phyloP scores from a whole-genome alignment of 2,329 filamentous ascomycete genomes.

The Ophiostoma quercus region DNA sequence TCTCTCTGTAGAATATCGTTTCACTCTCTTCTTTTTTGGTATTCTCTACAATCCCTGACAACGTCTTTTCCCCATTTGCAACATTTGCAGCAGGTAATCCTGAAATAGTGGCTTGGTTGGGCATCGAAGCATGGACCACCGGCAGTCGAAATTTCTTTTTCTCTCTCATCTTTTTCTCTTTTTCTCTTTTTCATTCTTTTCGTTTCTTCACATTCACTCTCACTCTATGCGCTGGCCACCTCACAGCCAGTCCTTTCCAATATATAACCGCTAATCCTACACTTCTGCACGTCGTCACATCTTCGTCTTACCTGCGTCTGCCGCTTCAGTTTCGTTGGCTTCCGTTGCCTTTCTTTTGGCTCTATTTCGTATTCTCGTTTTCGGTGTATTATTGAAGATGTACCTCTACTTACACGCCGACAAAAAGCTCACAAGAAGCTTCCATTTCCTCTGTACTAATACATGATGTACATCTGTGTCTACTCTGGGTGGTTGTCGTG shows the following conservation, averaged over 20 bases:
- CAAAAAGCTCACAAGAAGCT: too few relatives aligned
- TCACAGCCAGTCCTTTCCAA: slow-evolving; percentile 1
- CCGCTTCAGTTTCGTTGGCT: neutral
- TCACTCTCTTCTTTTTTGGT: neutral
- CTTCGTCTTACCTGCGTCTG: neutral
- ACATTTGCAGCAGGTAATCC: neutral
- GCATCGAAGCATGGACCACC: slow-evolving; percentile 1
- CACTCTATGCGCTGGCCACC: neutral
- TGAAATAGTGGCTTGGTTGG: slow-evolving; percentile 1
- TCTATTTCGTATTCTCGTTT: too few relatives aligned
- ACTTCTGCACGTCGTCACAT: neutral
- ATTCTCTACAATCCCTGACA: too few relatives aligned
- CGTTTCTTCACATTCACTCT: neutral
- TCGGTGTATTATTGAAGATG: neutral
- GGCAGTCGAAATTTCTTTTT: neutral
- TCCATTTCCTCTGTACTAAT: too few relatives aligned
- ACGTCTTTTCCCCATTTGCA: neutral
- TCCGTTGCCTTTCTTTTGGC: too few relatives aligned
- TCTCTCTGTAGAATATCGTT: neutral
- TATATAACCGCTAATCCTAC: neutral
- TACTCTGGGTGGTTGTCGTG: neutral
- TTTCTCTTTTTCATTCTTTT: neutral
- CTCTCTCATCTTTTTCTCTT: neutral
- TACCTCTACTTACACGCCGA: too few relatives aligned
- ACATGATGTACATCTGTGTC: too few relatives aligned